Percentiles rank a stretch among this genome's conserved stretches.
These are phyloP conservation scores for Tuber magnatum DNA, from an alignment of 495 filamentous ascomycete genomes.

Conservation along the genomic window DNA sequence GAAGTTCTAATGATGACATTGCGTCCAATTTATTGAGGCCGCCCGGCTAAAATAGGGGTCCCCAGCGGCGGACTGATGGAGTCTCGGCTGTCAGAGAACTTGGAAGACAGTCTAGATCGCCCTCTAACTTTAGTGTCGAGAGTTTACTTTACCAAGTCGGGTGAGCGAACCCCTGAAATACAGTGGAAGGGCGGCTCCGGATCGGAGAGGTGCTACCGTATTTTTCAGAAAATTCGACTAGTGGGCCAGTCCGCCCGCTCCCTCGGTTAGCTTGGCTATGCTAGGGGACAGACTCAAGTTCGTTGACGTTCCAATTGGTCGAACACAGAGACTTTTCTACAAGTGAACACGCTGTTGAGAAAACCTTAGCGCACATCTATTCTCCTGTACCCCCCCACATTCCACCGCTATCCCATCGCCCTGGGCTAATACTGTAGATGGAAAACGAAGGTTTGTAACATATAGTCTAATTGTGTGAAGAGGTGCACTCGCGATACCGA, in stretches of 20 bases:
- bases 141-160: not conserved
- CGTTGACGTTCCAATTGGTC: not conserved
- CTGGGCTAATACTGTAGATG: not conserved
- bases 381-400: not conserved
- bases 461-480: not conserved
- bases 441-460: not conserved
- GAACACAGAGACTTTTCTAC: not conserved
- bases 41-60: not conserved
- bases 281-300: not conserved
- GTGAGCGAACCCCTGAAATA: not conserved
- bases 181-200: not conserved
- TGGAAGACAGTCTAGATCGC: not conserved
- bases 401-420: not conserved
- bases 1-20: not conserved
- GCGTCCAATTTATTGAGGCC: not conserved
- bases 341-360: not conserved
- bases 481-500: not conserved
- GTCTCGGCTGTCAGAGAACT: not conserved
- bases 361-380: not conserved
- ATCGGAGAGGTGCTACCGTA: not conserved
- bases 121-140: not conserved
- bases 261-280: not conserved
- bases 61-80: not conserved
- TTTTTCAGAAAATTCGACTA: not conserved
- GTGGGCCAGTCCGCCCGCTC: not conserved